Evolutionary conservation across 2,329 filamentous ascomycete genomes (phyloP), one percentile per base, ranked within the genome.

Genomic region (Colletotrichum simmondsii): DNA sequence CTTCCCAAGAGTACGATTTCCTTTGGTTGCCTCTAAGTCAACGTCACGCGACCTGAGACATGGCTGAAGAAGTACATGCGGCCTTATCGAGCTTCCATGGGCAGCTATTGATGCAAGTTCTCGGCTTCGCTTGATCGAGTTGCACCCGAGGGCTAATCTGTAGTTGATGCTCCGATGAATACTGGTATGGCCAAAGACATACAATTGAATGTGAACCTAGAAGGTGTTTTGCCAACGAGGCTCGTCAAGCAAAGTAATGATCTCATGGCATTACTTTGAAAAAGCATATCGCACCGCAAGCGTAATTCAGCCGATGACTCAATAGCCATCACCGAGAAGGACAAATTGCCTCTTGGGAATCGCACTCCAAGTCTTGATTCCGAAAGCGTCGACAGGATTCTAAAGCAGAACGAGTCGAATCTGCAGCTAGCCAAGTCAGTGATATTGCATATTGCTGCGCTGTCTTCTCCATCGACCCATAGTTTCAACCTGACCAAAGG

Each of bases 391-490:
- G 62, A 60, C 28, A 46, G 8, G 42, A 63, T 67, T 67, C 68
- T 59, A 24, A 32, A 26, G 54, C 60, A 37, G n/a, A 26, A 64
- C 5, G 32, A 49, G 28, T 59, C 8, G 59, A 53, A n/a, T 32
- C 24, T 63, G 69, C 46, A 59, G 14, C 61, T 56, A 37, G 22
- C 22, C 22, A 59, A 58, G 53, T 57, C 42, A 49, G 62, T 35
- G n/a, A 65, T 37, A 42, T 61, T 63, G 70, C 65, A 61, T 14
- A 16, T 32, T 46, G 53, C 30, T 73, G 65, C 42, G 70, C 56
- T 68, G 61, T 70, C 70, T 49, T 24, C 68, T 37, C 65, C 59
- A 60, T 52, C 54, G 63, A 64, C 65, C 72, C 70, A 70, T 73
- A 57, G 37, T 73, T 74, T 59, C 61, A 63, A 70, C 72, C 62